These are phyloP conservation scores for Fusarium anguioides DNA, from an alignment of 2,329 filamentous ascomycete genomes.

Conservation along the genomic window DNA sequence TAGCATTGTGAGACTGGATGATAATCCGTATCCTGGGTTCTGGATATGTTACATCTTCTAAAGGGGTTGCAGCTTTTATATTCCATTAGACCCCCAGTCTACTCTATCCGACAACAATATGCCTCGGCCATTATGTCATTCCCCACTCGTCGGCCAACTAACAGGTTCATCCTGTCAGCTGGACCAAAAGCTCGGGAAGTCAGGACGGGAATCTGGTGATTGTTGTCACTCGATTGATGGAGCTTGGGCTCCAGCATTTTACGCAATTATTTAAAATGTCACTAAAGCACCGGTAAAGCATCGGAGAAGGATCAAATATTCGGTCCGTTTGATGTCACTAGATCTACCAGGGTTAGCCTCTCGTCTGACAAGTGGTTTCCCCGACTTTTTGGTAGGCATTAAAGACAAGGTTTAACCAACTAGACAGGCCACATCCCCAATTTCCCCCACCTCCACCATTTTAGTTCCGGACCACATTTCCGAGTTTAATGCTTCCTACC, in stretches of 20 bases:
- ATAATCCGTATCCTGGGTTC: background rate
- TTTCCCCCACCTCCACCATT: conserved; percentile 17
- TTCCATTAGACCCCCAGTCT: background rate
- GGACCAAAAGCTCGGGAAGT: background rate
- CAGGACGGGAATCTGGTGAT: background rate
- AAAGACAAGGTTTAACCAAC: background rate
- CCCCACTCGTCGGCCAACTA: conserved; percentile 2
- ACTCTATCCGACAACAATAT: background rate
- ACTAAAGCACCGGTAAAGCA: background rate
- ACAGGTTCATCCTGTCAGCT: background rate
- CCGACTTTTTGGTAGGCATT: background rate
- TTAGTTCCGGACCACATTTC: background rate
- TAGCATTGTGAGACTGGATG: background rate
- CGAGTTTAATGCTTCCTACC: too few species aligned
- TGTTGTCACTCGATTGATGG: background rate
- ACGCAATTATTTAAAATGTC: conserved; percentile 9
- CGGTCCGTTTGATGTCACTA: conserved; percentile 13
- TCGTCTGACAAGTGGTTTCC: background rate
- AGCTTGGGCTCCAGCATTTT: background rate
- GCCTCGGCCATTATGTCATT: background rate
- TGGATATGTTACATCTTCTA: background rate
- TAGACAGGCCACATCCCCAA: conserved; percentile 5
- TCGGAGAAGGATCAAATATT: background rate
- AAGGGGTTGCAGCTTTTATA: background rate
- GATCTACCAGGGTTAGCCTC: background rate